phyloP scores from a whole-genome alignment of 2,329 filamentous ascomycete genomes.

The Harringtonia lauricola region DNA sequence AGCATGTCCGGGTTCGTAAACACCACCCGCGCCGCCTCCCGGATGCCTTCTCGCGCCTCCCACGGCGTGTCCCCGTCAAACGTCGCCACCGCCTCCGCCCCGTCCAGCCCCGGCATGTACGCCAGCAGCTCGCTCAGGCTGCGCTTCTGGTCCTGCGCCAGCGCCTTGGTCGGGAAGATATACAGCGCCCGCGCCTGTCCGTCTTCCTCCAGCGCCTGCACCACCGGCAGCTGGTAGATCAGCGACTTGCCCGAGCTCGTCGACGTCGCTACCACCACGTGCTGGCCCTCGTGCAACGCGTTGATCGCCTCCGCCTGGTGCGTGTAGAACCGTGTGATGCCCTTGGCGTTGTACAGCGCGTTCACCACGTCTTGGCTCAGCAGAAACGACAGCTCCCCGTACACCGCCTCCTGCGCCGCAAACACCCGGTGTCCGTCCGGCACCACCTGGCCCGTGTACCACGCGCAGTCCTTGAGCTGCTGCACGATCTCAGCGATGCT shows the following conservation, averaged over 20 bases:
- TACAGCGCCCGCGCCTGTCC: slow-evolving; percentile 77
- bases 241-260: slow-evolving; percentile 95
- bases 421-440: slow-evolving; percentile 88
- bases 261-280: slow-evolving; percentile 89
- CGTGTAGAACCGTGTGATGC: slow-evolving; percentile 76
- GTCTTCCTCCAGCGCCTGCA: slow-evolving; percentile 77
- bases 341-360: slow-evolving; percentile 82
- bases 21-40: slow-evolving; percentile 82
- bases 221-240: slow-evolving; percentile 92
- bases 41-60: slow-evolving; percentile 63
- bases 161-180: slow-evolving; percentile 93
- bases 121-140: slow-evolving; percentile 76
- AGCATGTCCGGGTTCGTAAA: slow-evolving; percentile 99
- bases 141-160: slow-evolving; percentile 87
- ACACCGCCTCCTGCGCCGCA: slow-evolving; percentile 70
- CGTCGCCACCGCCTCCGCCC: slow-evolving; percentile 44
- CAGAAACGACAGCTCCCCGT: slow-evolving; percentile 73
- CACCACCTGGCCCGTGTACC: slow-evolving; percentile 90
- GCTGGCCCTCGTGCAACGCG: slow-evolving; percentile 64
- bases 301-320: slow-evolving; percentile 95
- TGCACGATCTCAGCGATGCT: slow-evolving; percentile 73
- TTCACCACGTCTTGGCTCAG: slow-evolving; percentile 92
- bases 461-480: slow-evolving; percentile 70
- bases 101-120: slow-evolving; percentile 66
- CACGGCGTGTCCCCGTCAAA: slow-evolving; percentile 94